Conservation (phyloP, 2,329 filamentous ascomycete species). For the Neofusicoccum umdonicola region DNA sequence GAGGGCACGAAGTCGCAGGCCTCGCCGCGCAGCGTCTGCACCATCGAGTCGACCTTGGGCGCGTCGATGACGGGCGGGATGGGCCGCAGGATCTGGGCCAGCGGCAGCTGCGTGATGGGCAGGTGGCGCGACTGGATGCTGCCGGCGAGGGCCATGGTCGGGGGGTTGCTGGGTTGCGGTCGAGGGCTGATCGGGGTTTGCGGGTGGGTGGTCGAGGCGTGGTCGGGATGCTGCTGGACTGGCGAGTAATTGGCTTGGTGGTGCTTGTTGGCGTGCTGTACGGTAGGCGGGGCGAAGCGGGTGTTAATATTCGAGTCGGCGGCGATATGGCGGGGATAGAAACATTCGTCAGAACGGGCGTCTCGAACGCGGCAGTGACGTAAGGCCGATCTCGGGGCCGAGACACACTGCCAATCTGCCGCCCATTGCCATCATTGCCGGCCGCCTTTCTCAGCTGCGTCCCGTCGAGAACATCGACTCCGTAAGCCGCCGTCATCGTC, state of each 20-base stretch:
- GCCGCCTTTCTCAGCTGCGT: neutral
- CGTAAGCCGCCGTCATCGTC: neutral
- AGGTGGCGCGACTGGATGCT: slow-evolving; percentile 17
- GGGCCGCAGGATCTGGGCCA: slow-evolving; percentile 16
- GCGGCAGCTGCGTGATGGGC: slow-evolving; percentile 12
- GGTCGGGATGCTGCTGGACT: neutral
- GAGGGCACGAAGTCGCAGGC: slow-evolving; percentile 13
- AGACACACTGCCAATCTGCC: neutral
- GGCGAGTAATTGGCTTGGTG: neutral
- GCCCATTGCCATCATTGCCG: neutral
- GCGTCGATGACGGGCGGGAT: slow-evolving; percentile 20
- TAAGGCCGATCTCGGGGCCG: slow-evolving; percentile 13
- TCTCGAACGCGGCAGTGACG: slow-evolving; percentile 14
- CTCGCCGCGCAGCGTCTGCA: slow-evolving; percentile 17
- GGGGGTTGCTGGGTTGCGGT: neutral
- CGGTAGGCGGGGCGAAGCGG: neutral
- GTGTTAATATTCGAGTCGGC: neutral
- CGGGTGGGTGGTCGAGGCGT: neutral
- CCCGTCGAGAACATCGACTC: too few species aligned
- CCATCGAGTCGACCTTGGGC: slow-evolving; percentile 20
- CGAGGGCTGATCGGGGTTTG: neutral
- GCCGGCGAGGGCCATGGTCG: slow-evolving; percentile 18
- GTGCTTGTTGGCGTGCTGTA: neutral
- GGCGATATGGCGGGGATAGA: neutral
- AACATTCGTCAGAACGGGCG: neutral